A percentile compares a stretch with the other conserved stretches of the same genome.
These are phyloP conservation scores for Trichophyton simii DNA, from an alignment of 2,329 filamentous ascomycete species.

Conservation along the genomic window DNA sequence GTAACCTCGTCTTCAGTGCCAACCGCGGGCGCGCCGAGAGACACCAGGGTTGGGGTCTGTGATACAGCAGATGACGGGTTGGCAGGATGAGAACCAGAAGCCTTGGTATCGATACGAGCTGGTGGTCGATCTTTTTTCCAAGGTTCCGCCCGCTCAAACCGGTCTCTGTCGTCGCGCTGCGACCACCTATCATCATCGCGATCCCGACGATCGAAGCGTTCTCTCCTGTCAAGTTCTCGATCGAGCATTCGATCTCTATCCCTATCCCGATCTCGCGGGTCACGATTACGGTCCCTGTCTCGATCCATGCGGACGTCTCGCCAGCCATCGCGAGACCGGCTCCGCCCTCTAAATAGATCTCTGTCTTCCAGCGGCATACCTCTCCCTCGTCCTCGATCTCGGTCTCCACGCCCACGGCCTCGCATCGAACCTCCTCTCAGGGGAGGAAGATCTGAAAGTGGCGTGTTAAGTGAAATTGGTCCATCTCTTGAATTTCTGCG, in stretches of 20 bases:
- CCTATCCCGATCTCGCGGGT: conserved; percentile 23
- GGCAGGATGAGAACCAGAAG: conserved; percentile 15
- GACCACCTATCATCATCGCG: conserved; percentile 22
- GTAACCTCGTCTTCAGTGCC: neutral
- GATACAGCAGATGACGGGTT: conserved; percentile 9
- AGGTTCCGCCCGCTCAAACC: conserved; percentile 21
- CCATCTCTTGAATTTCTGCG: conserved; percentile 35
- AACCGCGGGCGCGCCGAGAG: neutral
- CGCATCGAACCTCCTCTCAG: conserved; percentile 27
- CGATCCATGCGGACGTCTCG: conserved; percentile 24
- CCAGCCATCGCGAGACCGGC: conserved; percentile 34
- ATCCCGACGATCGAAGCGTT: conserved; percentile 22
- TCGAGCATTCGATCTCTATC: conserved; percentile 23
- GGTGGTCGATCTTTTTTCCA: conserved; percentile 32
- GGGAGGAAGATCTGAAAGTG: conserved; percentile 26
- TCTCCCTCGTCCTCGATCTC: conserved; percentile 33
- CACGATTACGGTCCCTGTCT: conserved; percentile 21
- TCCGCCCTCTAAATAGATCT: conserved; percentile 32
- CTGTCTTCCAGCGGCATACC: conserved; percentile 30
- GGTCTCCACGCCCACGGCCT: conserved; percentile 33
- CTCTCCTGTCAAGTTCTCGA: conserved; percentile 13
- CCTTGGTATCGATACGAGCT: conserved; percentile 15
- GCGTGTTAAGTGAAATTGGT: conserved; percentile 26
- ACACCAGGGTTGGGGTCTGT: conserved; percentile 7
- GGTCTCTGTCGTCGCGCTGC: conserved; percentile 16